Percentiles rank a stretch among this genome's conserved stretches.
Conservation (phyloP, 495 filamentous ascomycete species). For the Aspergillus sparsus region DNA sequence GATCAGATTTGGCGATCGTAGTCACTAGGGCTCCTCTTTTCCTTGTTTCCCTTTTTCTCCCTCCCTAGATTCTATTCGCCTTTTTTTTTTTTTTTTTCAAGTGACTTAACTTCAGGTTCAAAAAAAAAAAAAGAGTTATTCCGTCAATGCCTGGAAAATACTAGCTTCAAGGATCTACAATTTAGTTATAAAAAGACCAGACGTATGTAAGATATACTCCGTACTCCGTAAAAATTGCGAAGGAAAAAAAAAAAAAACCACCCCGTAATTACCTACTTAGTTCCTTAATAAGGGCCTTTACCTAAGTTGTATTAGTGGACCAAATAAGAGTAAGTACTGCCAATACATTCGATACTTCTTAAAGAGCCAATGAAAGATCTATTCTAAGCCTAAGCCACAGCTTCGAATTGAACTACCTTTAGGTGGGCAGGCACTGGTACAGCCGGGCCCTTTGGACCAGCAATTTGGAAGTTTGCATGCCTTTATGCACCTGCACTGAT, state of each 20-base stretch:
- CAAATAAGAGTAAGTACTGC: not conserved
- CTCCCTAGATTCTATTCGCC: slow-evolving; percentile 1
- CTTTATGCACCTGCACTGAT: slow-evolving; percentile 21
- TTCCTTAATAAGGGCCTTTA: not conserved
- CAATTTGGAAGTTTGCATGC: not conserved
- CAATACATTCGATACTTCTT: not conserved
- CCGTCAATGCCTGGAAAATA: not conserved
- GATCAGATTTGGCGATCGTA: slow-evolving; percentile 22
- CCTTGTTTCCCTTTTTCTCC: slow-evolving; percentile 2
- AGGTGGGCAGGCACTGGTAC: not conserved
- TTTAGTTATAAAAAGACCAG: slow-evolving; percentile 2
- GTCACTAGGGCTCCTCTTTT: slow-evolving; percentile 2
- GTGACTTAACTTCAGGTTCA: not conserved
- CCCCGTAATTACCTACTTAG: not conserved
- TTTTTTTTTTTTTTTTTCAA: slow-evolving; percentile 9
- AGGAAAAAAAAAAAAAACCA: not conserved
- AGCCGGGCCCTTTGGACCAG: not conserved
- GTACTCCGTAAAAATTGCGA: not conserved
- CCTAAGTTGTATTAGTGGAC: slow-evolving; percentile 1
- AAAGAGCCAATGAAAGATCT: not conserved
- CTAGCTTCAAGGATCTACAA: not conserved
- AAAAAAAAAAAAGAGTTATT: not conserved
- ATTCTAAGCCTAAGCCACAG: slow-evolving; percentile 5
- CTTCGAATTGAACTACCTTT: not conserved
- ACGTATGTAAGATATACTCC: slow-evolving; percentile 10